Evolutionary conservation across 2,329 filamentous ascomycete species (phyloP), one percentile per base, ranked within the genome.

Genomic region (Cytospora chrysosperma): DNA sequence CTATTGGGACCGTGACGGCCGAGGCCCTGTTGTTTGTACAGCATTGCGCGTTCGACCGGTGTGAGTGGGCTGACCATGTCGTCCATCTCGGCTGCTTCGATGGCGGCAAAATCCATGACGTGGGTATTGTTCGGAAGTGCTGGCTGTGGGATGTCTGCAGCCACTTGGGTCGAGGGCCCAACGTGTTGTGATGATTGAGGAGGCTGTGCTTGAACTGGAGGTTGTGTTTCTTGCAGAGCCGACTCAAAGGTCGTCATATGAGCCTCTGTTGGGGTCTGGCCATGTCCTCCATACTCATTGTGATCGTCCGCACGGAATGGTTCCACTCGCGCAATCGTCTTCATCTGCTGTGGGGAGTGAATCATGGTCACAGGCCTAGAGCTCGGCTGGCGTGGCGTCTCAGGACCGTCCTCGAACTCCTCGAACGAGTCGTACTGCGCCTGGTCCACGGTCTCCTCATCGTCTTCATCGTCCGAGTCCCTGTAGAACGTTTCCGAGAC

Each of bases 71-170:
- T 64, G 15, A 65, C 64, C n/a, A 61, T 40, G 34, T 65, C 64
- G 52, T 63, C 64, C 64, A 65, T 65, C 57, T 65, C 64, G 40
- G 64, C 64, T 24, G 64, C 64, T 53, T 65, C 64, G 40, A 65
- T 62, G 19, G 61, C 59, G 8, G 64, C 64, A n/a, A 61, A 65
- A 54, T 65, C 64, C 47, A 61, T 62, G 5, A 55, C 56, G 13
- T 65, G 57, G 1, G 52, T 57, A 43, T 34, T 32, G 55, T n/a
- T 17, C 5, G 52, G 26, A n/a, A 26, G 10, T 21, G 37, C 10
- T 43, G 43, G 43, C 19, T 12, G 21, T 8, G 43, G 4, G 6
- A 9, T 47, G n/a, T n/a, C 43, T 13, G 43, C 21, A 24, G n/a
- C 43, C 6, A n/a, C 8, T 21, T 21, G 43, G 17, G 43, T 24